These are phyloP conservation scores for Iberis pinnata DNA, from an alignment of 345 rosid species.

Conservation along the genomic window DNA sequence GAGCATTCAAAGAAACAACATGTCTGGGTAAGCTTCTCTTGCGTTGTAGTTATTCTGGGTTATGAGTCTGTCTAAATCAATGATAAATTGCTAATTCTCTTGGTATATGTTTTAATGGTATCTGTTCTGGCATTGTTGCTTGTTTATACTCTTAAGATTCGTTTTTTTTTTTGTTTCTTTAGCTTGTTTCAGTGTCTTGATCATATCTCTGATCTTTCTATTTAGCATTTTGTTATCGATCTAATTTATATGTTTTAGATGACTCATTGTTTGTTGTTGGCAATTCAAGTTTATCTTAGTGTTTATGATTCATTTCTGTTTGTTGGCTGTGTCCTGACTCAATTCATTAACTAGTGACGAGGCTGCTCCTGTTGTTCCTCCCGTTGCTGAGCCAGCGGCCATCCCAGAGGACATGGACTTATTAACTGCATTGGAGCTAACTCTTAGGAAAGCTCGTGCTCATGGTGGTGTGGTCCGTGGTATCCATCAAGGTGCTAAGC, in stretches of 20 bases:
- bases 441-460: conserved; percentile 61
- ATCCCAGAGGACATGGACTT: conserved; percentile 67
- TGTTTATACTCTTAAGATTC: neutral
- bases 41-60: neutral
- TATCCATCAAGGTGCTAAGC: conserved; percentile 66
- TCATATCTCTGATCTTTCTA: neutral
- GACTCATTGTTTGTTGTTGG: neutral
- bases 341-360: neutral
- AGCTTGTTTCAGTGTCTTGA: neutral
- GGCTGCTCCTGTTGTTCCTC: conserved; percentile 24
- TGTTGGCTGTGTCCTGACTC: neutral
- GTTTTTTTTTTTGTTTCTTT: neutral
- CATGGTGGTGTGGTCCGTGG: conserved; percentile 70
- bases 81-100: too few species aligned
- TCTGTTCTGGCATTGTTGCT: neutral
- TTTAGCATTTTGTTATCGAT: neutral
- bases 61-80: too few species aligned
- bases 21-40: conserved; percentile 25
- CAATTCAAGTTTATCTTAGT: too few species aligned
- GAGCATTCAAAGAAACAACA: conserved; percentile 17
- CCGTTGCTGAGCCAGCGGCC: conserved; percentile 34
- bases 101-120: too few species aligned
- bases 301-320: neutral
- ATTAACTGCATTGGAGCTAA: conserved; percentile 57
- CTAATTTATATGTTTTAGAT: too few species aligned